Evolutionary conservation across 176 grass and related monocot species (phyloP).

Genomic region (Bonia amplexicaulis): DNA sequence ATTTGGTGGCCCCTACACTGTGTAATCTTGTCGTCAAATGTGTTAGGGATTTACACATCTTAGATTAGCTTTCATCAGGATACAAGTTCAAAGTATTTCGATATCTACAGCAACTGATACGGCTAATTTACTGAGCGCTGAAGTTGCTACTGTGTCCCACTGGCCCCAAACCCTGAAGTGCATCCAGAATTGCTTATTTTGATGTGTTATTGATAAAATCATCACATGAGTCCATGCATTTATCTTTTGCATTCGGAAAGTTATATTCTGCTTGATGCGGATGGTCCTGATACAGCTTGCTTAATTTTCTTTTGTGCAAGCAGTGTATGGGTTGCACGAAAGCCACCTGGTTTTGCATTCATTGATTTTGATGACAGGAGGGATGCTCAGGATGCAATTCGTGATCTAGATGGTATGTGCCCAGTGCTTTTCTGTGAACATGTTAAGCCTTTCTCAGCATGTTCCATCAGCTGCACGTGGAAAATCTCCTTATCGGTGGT

Average conservation of each 20-base stretch:
- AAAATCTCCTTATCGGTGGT: not conserved
- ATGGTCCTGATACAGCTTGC: not conserved
- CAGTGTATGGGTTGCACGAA: slow-evolving; percentile 95
- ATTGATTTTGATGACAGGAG: slow-evolving; percentile 91
- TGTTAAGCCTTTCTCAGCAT: not conserved
- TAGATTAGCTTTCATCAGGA: not conserved
- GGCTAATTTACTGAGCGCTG: not conserved
- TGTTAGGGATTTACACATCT: not conserved
- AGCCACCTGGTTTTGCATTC: slow-evolving; percentile 91
- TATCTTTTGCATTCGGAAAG: not conserved
- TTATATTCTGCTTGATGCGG: not conserved
- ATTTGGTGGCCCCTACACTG: not conserved
- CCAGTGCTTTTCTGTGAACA: not conserved
- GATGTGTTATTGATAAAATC: not conserved
- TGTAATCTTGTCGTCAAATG: not conserved
- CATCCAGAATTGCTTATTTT: not conserved
- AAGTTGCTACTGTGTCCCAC: not conserved
- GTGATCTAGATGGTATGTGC: slow-evolving; percentile 71
- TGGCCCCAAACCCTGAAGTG: not conserved
- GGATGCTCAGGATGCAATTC: slow-evolving; percentile 88
- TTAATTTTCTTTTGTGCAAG: slow-evolving; percentile 4
- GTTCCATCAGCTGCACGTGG: not conserved
- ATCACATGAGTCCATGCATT: not conserved
- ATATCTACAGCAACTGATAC: not conserved
- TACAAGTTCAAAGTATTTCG: not conserved